These are phyloP conservation scores for Cystofilobasidium bisporidii DNA, from an alignment of 768 basidiomycete genomes.

Conservation along the genomic window DNA sequence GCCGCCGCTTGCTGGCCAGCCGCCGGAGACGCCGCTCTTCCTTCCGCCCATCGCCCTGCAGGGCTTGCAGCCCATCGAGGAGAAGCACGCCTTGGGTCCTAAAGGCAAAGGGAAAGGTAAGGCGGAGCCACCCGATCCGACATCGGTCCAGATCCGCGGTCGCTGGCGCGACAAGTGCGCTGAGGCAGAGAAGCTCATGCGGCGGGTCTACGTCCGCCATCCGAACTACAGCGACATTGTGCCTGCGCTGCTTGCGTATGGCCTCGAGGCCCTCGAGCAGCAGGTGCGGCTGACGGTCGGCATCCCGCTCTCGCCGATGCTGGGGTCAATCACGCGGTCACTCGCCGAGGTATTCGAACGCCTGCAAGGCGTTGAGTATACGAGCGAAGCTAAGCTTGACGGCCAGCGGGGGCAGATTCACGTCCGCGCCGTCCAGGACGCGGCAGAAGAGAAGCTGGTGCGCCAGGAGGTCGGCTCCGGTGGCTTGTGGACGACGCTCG, in stretches of 20 bases:
- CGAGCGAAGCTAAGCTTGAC: slow-evolving; percentile 86
- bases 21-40: slow-evolving; percentile 20
- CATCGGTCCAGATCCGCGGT: neutral
- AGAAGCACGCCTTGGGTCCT: neutral
- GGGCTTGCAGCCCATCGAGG: neutral
- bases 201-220: slow-evolving; percentile 65
- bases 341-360: slow-evolving; percentile 71
- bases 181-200: slow-evolving; percentile 44
- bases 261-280: slow-evolving; percentile 8
- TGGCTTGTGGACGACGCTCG: neutral
- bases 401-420: slow-evolving; percentile 48
- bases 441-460: slow-evolving; percentile 4
- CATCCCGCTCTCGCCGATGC: slow-evolving; percentile 71
- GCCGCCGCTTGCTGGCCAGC: slow-evolving; percentile 30
- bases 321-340: slow-evolving; percentile 78
- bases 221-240: slow-evolving; percentile 55
- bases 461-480: slow-evolving; percentile 17
- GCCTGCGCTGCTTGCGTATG: slow-evolving; percentile 42
- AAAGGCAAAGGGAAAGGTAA: slow-evolving; percentile 13
- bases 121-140: neutral
- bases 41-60: neutral
- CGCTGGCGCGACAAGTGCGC: slow-evolving; percentile 36
- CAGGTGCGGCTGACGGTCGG: slow-evolving; percentile 43
- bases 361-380: slow-evolving; percentile 53
- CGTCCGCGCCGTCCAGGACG: slow-evolving; percentile 30